Conservation (phyloP, 305 asterid species). For the Fraxinus baroniana region DNA sequence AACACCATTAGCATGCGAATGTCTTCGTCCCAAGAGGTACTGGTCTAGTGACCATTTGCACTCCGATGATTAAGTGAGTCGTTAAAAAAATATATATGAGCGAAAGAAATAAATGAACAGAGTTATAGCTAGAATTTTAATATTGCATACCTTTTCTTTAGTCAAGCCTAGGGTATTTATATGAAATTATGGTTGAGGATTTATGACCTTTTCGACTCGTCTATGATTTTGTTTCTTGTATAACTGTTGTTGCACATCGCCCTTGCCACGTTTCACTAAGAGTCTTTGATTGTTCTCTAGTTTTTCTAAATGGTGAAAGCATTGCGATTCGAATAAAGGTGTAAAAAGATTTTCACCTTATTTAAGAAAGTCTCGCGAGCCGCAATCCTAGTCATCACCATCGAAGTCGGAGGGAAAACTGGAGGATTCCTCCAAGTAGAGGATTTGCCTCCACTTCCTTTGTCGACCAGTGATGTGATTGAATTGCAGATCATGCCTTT, state of each 20-base stretch:
- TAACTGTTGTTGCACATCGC: background rate
- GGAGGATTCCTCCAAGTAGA: background rate
- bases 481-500: background rate
- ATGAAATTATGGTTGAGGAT: background rate
- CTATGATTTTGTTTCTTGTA: background rate
- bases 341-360: background rate
- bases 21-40: background rate
- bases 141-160: background rate
- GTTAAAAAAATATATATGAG: background rate
- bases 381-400: background rate
- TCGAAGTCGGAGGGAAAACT: background rate
- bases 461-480: background rate
- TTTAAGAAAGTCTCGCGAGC: background rate
- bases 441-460: background rate
- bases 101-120: background rate
- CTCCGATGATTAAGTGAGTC: background rate
- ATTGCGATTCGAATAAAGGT: background rate
- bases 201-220: background rate
- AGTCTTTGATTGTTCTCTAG: background rate
- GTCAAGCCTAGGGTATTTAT: background rate
- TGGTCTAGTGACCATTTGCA: background rate
- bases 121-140: background rate
- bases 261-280: background rate
- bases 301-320: background rate
- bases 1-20: background rate